Evolutionary conservation across 371 early-diverging fungal species (phyloP).

Genomic region (Chytridiales sp.): DNA sequence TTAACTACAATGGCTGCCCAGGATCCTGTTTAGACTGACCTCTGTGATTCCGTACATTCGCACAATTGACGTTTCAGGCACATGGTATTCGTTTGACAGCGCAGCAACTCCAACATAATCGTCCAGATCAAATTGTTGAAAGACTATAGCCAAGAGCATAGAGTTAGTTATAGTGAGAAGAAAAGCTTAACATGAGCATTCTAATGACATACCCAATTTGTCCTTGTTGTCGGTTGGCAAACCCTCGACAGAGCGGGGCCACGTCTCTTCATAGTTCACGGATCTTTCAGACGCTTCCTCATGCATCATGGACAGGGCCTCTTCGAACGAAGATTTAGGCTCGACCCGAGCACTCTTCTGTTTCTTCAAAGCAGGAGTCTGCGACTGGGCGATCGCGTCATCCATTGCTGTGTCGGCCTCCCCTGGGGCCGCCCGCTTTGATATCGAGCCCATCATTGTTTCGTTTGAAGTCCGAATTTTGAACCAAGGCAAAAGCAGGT

Average conservation of each 20-base stretch:
- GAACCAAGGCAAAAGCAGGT: too few species aligned
- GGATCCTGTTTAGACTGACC: too few species aligned
- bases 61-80: constrained; percentile 50
- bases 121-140: constrained; percentile 93
- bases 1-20: too few species aligned
- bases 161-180: neutral
- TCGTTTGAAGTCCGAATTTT: too few species aligned
- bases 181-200: constrained; percentile 24
- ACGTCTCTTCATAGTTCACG: constrained; percentile 20
- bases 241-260: constrained; percentile 24
- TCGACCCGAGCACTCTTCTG: neutral
- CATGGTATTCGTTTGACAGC: constrained; percentile 24
- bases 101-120: constrained; percentile 48
- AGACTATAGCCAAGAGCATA: constrained; percentile 53
- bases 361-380: constrained; percentile 1
- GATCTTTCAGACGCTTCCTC: neutral
- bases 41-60: constrained; percentile 89
- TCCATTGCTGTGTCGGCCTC: too few species aligned
- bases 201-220: neutral
- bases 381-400: too few species aligned
- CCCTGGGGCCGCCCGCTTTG: too few species aligned
- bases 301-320: constrained; percentile 1
- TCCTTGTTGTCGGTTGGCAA: constrained; percentile 2
- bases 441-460: too few species aligned
- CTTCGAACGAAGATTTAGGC: neutral